Percentiles rank a stretch among this genome's conserved stretches.
These are phyloP conservation scores for Anthostomella pinea DNA, from an alignment of 2,329 filamentous ascomycete genomes.

Conservation along the genomic window DNA sequence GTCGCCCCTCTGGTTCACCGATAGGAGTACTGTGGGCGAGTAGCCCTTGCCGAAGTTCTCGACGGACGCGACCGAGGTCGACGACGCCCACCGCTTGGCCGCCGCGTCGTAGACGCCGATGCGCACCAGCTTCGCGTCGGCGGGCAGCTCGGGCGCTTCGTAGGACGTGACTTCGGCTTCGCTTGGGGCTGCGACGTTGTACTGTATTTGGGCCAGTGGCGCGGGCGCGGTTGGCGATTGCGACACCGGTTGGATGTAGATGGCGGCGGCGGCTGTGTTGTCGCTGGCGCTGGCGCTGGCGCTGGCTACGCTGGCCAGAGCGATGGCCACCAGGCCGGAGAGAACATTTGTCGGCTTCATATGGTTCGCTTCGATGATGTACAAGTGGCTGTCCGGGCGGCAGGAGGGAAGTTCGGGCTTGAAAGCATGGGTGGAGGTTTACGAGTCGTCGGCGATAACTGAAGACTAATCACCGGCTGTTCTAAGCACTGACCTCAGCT, in stretches of 20 bases:
- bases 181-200: constrained; percentile 44
- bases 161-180: constrained; percentile 51
- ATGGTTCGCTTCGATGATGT: constrained; percentile 13
- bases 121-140: constrained; percentile 48
- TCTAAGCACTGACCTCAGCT: neutral
- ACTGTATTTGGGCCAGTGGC: constrained; percentile 56
- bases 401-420: constrained; percentile 3
- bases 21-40: constrained; percentile 54
- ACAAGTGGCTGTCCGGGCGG: neutral
- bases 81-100: constrained; percentile 47
- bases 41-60: constrained; percentile 62
- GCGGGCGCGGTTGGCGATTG: constrained; percentile 32
- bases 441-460: too few relatives aligned
- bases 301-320: constrained; percentile 35
- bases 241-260: constrained; percentile 54
- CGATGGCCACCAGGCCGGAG: constrained; percentile 40
- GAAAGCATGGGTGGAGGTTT: neutral
- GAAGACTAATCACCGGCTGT: too few relatives aligned
- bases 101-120: constrained; percentile 55
- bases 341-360: constrained; percentile 44
- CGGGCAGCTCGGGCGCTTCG: constrained; percentile 53
- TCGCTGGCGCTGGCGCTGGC: constrained; percentile 33
- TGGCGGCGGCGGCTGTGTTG: constrained; percentile 45
- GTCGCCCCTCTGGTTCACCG: constrained; percentile 41
- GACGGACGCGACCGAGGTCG: constrained; percentile 53